Evolutionary conservation across 768 basidiomycete genomes (phyloP), one percentile per base, ranked within the genome.

Genomic region (Macrolepiota fuliginosa): DNA sequence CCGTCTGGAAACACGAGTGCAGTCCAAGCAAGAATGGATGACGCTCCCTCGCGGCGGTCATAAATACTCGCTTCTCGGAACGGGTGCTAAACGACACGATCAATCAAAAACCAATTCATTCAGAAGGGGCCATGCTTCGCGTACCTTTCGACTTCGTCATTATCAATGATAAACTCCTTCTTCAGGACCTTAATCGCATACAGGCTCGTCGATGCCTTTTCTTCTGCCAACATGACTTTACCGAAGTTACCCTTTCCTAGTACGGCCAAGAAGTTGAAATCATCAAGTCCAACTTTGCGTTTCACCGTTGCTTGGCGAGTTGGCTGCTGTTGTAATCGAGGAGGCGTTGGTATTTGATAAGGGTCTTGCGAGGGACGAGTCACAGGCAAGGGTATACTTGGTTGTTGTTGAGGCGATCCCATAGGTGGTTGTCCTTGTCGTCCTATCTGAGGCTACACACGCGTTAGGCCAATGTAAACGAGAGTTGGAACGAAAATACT

Each of bases 111-210:
- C 29, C 35, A 1, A 27, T 11, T 24, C 22, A n/a, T 15, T 37
- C 4, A 39, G 11, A 39, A 36, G 15, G 35, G 10, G 27, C 40
- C 17, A 35, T 32, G 7, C 29, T 7, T 32, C 29, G 62, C 82
- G 59, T 66, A 96, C 96, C 95, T 97, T 77, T 98, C 97, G 2
- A 99, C 95, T 80, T 98, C 97, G 74, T 99, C 97, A 64, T 99
- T 98, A 73, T 99, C 97, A 68, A 99, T 98, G 73, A 99, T 98
- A 71, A 99, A 98, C 76, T 98, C 97, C 73, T 99, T 99, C 83
- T 99, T 99, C 72, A 99, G 72, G n/a, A 99, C 97, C 76, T 99
- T 99, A 81, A 99, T 98, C n/a, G 97, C 97, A 71, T 91, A 98
- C 59, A 98, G 75, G 54, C 84, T 86, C 67, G 86, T 92, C 54